Base-by-base conservation (phyloP, 2,329 filamentous ascomycete species). In the Cercospora brassicicola region DNA sequence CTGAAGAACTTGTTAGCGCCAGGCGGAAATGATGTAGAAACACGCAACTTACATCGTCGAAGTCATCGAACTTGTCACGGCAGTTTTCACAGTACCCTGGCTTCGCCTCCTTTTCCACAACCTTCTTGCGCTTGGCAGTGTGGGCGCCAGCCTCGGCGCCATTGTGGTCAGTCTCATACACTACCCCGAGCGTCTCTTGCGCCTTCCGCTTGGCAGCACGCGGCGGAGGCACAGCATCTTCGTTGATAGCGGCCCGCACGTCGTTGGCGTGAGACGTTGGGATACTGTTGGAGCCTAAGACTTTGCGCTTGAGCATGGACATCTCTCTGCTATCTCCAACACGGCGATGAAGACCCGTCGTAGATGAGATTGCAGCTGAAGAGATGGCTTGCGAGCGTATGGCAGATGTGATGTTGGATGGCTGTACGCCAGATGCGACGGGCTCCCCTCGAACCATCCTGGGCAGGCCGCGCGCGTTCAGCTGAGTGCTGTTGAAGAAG, bases 51-150 rank as follows among this genome's bases (percentile, higher is more conserved):
- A 97, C 94, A 85, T 97, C 93, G 73, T 99, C 94, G 83, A 99
- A 99, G 79, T 99, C 95, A 63, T 93, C 90, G 79, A 97, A 99
- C 81, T 98, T 99, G 78, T 97, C 95, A 78, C 92, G 89, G 81
- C 95, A 99, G 79, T 99, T 99, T 83, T 99, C 95, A 77, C 95
- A 99, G 78, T 98, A 99, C 13, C 95, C 95, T 31, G 95, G 93
- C 81, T 97, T 98, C 9, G 92, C 86, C 73, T 98, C 94, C 76
- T 90, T 90, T 80, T 91, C 92, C 75, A 81, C 79, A 10, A 80
- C 75, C 72, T 88, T 89, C 81, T 90, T 89, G 76, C 87, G 88
- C 71, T 86, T 84, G n/a, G 72, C 67, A 73, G 78, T 64, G 15
- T 68, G 62, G 18, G 62, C 64, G 57, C 74, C 74, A 10, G 69